phyloP scores from a whole-genome alignment of 345 rosid species.

The Camelina laxa region DNA sequence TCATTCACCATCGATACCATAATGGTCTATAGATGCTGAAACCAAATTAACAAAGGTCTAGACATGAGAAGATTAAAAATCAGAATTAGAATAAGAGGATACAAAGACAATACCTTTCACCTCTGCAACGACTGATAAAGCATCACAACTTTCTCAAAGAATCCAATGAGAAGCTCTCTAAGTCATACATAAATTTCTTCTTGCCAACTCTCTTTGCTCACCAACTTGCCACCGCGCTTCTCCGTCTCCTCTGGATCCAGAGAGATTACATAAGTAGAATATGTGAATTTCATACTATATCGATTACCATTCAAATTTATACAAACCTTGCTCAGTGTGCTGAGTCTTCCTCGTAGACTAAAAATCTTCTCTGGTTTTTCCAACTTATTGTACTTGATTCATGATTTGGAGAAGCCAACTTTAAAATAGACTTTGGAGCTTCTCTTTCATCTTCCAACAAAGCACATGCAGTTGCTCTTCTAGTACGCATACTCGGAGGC shows the following conservation, averaged over 20 bases:
- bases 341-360: conserved; percentile 74
- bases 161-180: too few species aligned
- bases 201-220: conserved; percentile 49
- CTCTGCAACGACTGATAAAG: too few species aligned
- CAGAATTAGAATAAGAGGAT: too few species aligned
- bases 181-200: too few species aligned
- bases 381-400: conserved; percentile 34
- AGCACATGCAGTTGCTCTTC: conserved; percentile 33
- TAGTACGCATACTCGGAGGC: conserved; percentile 37
- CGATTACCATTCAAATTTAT: background rate
- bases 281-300: too few species aligned
- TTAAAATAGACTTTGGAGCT: conserved; percentile 24
- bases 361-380: conserved; percentile 43
- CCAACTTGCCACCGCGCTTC: conserved; percentile 55
- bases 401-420: conserved; percentile 28
- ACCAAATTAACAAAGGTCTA: too few species aligned
- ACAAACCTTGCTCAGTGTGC: conserved; percentile 71
- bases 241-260: conserved; percentile 87
- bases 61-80: too few species aligned
- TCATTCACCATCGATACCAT: too few species aligned
- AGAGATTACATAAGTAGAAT: conserved; percentile 67
- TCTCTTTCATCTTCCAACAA: conserved; percentile 32
- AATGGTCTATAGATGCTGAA: too few species aligned
- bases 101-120: too few species aligned
- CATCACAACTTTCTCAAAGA: too few species aligned